phyloP scores from a whole-genome alignment of 2,329 filamentous ascomycete species.

The Zelopaecilomyces penicillatus region DNA sequence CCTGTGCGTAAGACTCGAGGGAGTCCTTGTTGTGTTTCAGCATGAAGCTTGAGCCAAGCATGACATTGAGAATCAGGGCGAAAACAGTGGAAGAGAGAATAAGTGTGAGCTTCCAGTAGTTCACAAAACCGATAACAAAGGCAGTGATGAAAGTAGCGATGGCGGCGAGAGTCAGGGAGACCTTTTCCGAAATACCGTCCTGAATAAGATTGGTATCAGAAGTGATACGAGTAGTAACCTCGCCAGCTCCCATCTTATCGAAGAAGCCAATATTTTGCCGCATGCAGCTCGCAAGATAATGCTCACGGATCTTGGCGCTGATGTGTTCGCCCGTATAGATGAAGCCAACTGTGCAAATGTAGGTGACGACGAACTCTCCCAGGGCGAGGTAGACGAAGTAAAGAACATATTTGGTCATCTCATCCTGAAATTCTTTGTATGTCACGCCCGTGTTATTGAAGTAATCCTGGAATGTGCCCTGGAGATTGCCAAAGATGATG shows the following conservation, averaged over 20 bases:
- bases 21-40: slow-evolving; percentile 74
- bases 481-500: slow-evolving; percentile 68
- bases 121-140: slow-evolving; percentile 83
- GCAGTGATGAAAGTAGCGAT: slow-evolving; percentile 78
- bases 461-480: slow-evolving; percentile 56
- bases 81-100: slow-evolving; percentile 78
- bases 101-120: slow-evolving; percentile 87
- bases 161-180: slow-evolving; percentile 68
- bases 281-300: slow-evolving; percentile 78
- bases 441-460: slow-evolving; percentile 31
- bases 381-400: slow-evolving; percentile 84
- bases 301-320: slow-evolving; percentile 67
- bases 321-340: slow-evolving; percentile 82
- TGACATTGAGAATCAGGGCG: slow-evolving; percentile 72
- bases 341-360: slow-evolving; percentile 78
- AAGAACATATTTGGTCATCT: slow-evolving; percentile 57
- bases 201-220: slow-evolving; percentile 91
- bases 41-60: slow-evolving; percentile 62
- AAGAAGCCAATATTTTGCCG: slow-evolving; percentile 88
- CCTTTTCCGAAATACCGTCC: slow-evolving; percentile 87
- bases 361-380: slow-evolving; percentile 68
- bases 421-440: slow-evolving; percentile 47
- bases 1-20: slow-evolving; percentile 70
- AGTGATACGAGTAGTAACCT: slow-evolving; percentile 90
- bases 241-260: slow-evolving; percentile 85